Conservation (phyloP, 2,329 filamentous ascomycete genomes). For the Karstenula rhodostoma region DNA sequence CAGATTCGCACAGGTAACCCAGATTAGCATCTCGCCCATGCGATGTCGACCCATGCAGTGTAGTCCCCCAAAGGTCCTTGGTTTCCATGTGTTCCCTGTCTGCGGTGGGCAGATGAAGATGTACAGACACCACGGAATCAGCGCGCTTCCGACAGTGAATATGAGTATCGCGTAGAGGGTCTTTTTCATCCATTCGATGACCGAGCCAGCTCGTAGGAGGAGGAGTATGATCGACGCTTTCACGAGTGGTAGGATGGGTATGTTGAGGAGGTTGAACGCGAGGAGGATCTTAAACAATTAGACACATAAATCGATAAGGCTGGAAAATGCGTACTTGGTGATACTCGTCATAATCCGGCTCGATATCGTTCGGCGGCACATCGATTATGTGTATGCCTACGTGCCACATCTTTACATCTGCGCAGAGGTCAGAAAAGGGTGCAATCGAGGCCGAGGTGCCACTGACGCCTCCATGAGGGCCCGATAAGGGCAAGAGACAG, state of each 20-base stretch:
- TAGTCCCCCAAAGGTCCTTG: slow-evolving; percentile 48
- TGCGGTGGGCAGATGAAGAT: slow-evolving; percentile 51
- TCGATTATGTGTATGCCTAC: slow-evolving; percentile 49
- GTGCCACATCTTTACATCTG: slow-evolving; percentile 51
- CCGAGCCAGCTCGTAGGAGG: slow-evolving; percentile 49
- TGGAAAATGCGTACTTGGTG: slow-evolving; percentile 46
- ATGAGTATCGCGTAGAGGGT: slow-evolving; percentile 48
- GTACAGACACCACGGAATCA: slow-evolving; percentile 49
- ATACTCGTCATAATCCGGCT: slow-evolving; percentile 48
- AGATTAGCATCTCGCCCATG: slow-evolving; percentile 50
- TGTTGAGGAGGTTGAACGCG: slow-evolving; percentile 52
- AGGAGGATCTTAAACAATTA: slow-evolving; percentile 36
- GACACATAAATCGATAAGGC: slow-evolving; percentile 39
- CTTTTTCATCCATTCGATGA: slow-evolving; percentile 49
- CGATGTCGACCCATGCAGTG: slow-evolving; percentile 48
- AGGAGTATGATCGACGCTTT: slow-evolving; percentile 52
- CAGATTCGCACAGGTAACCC: slow-evolving; percentile 52
- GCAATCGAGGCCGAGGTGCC: neutral
- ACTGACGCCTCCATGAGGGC: slow-evolving; percentile 47
- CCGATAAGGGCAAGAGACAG: slow-evolving; percentile 49
- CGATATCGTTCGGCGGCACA: slow-evolving; percentile 43
- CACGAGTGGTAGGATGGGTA: slow-evolving; percentile 51
- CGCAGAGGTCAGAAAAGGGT: slow-evolving; percentile 14
- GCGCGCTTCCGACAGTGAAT: slow-evolving; percentile 45
- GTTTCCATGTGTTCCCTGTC: slow-evolving; percentile 51